A percentile compares a stretch with the other conserved stretches of the same genome.
Conservation (phyloP, 768 basidiomycete genomes). For the Cystofilobasidium capitatum region DNA sequence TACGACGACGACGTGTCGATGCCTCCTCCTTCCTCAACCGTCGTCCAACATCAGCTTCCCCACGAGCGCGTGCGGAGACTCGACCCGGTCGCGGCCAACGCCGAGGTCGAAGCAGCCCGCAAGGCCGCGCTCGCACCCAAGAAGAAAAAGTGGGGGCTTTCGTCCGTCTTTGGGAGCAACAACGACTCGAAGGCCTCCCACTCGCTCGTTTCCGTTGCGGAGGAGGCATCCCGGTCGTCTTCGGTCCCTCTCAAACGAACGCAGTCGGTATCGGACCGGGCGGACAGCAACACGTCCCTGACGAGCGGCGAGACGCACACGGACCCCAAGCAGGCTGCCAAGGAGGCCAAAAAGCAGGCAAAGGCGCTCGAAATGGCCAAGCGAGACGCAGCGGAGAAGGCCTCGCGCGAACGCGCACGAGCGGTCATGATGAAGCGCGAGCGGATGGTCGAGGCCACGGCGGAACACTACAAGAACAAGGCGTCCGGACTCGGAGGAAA, state of each 20-base stretch:
- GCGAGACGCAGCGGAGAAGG: conserved; percentile 62
- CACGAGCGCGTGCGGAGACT: conserved; percentile 20
- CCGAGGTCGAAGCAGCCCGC: conserved; percentile 19
- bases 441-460: conserved; percentile 50
- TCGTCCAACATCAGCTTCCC: too few species aligned
- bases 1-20: conserved; percentile 26
- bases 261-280: conserved; percentile 36
- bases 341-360: conserved; percentile 66
- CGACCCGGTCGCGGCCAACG: conserved; percentile 29
- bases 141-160: conserved; percentile 40
- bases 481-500: conserved; percentile 30
- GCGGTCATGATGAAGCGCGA: conserved; percentile 86
- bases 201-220: conserved; percentile 32
- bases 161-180: conserved; percentile 39
- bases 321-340: conserved; percentile 67
- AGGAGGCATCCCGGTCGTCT: conserved; percentile 25
- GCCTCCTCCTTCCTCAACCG: conserved; percentile 7
- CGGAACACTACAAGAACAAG: conserved; percentile 25
- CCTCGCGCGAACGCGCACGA: conserved; percentile 74
- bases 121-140: conserved; percentile 19
- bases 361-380: conserved; percentile 77
- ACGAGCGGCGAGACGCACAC: conserved; percentile 34
- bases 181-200: conserved; percentile 30
- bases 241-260: conserved; percentile 36
- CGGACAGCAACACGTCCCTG: conserved; percentile 19